Conservation (phyloP, 2,329 filamentous ascomycete genomes). For the Trichocomaceae sp. region DNA sequence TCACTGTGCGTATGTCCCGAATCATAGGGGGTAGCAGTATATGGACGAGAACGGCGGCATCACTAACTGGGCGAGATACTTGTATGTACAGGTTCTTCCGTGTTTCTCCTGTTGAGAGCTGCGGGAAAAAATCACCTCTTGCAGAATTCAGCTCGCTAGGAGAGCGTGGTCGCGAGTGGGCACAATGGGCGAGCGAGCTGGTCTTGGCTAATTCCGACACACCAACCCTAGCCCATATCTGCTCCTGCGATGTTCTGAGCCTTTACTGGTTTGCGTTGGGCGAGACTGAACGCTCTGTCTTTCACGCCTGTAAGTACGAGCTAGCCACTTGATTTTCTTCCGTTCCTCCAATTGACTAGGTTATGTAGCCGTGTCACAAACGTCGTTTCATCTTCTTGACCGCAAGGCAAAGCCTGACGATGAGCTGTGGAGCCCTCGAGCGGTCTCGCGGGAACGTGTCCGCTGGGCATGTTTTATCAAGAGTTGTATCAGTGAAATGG, state of each 20-base stretch:
- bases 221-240: background rate
- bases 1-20: conserved; percentile 4
- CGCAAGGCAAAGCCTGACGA: background rate
- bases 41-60: background rate
- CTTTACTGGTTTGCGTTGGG: conserved; percentile 8
- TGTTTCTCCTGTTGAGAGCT: conserved; percentile 1
- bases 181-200: conserved; percentile 3
- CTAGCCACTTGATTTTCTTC: background rate
- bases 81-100: background rate
- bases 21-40: background rate
- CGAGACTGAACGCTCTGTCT: conserved; percentile 1
- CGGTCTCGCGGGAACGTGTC: conserved; percentile 1
- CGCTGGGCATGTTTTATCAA: conserved; percentile 6
- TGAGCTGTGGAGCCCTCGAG: background rate
- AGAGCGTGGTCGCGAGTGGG: conserved; percentile 5
- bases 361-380: background rate
- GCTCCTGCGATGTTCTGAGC: conserved; percentile 5
- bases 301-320: conserved; percentile 1
- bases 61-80: background rate
- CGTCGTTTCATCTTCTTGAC: background rate
- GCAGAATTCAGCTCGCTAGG: conserved; percentile 1
- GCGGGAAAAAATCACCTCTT: conserved; percentile 1
- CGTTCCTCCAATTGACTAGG: background rate
- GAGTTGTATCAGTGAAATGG: conserved; percentile 4
- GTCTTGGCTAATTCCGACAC: background rate